Percentiles rank a stretch among this genome's conserved stretches.
Conservation (phyloP, 192 early-diverging fungal species). For the Funneliformis mosseae region DNA sequence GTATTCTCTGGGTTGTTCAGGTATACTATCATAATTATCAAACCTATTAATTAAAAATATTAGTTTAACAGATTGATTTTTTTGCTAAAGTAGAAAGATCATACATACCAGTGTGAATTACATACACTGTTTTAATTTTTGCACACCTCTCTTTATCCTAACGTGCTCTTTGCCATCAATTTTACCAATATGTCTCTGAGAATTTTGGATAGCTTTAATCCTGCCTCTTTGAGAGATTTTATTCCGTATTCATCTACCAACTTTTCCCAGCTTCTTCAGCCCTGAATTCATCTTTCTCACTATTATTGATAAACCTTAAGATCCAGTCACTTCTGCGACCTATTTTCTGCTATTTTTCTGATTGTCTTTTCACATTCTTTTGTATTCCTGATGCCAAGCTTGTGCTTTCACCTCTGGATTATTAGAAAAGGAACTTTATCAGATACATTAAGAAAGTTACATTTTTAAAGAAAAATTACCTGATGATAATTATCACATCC, state of each 20-base stretch:
- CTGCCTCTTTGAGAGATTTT: not conserved
- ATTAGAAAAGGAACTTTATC: too few relatives aligned
- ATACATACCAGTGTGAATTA: not conserved
- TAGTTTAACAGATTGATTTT: not conserved
- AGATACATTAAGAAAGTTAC: too few relatives aligned
- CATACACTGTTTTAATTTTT: not conserved
- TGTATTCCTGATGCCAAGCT: conserved; percentile 15
- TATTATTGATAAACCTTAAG: conserved; percentile 20
- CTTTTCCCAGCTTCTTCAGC: not conserved
- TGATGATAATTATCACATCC: too few relatives aligned
- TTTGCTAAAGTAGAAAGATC: not conserved
- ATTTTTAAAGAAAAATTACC: too few relatives aligned
- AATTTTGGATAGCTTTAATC: conserved; percentile 10
- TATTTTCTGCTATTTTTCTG: too few relatives aligned
- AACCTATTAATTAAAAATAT: conserved; percentile 9
- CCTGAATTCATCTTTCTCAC: not conserved
- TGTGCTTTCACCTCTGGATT: conserved; percentile 11
- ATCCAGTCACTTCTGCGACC: too few relatives aligned
- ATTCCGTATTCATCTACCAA: not conserved
- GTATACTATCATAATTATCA: not conserved
- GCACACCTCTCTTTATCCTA: not conserved
- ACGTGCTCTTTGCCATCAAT: not conserved
- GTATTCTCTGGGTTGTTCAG: conserved; percentile 7
- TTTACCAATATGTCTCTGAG: conserved; percentile 16
- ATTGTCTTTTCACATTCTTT: not conserved